Evolutionary conservation across 2,329 filamentous ascomycete species (phyloP), one percentile per base, ranked within the genome.

Genomic region (Claviceps sp.): DNA sequence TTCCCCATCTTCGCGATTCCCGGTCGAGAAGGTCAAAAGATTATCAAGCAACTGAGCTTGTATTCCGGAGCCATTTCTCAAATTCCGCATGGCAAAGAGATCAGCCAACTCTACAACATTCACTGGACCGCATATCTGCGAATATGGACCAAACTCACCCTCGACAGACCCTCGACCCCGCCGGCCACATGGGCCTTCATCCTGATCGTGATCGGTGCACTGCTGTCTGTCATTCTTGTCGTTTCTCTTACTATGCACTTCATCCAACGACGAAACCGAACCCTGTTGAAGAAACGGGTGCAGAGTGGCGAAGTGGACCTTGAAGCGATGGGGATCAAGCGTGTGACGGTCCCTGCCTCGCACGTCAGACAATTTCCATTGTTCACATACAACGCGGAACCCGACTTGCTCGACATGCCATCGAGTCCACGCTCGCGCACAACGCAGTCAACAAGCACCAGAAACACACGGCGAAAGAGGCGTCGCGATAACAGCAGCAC

Each of bases 1-100:
- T 95, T 82, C 60, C 90, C 91, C 0, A 81, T 95, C 13, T 96
- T 93, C 67, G 89, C 87, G 42, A 72, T 97, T 16, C 78, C 88
- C 0, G 82, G 85, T 6, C 67, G 72, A 9, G 74, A 79, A 20
- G 91, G 89, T 22, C 66, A 70, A 13, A 71, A 75, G 37, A 76
- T 95, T 67, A 85, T 95, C 75, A 64, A 76, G 8, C 77, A 88
- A 62, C 72, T 94, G 41, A 79, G 81, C 41, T 69, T 78, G 24
- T 96, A 95, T 65, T 94, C 88, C 4, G 86, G 86, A 37, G 85
- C 85, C 60, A 67, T 91, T 55, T 81, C 77, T 1, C 61, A 75
- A 41, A 74, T 82, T 2, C 82, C 82, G 4, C 74, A 76, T 54
- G 79, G 79, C 42, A 62, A 72, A 22, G 71, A 81, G 55, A 78